A percentile compares a stretch with the other conserved stretches of the same genome.
Conservation (phyloP, 1,139 yeast genomes). For the Debaryomyces fabryi region DNA sequence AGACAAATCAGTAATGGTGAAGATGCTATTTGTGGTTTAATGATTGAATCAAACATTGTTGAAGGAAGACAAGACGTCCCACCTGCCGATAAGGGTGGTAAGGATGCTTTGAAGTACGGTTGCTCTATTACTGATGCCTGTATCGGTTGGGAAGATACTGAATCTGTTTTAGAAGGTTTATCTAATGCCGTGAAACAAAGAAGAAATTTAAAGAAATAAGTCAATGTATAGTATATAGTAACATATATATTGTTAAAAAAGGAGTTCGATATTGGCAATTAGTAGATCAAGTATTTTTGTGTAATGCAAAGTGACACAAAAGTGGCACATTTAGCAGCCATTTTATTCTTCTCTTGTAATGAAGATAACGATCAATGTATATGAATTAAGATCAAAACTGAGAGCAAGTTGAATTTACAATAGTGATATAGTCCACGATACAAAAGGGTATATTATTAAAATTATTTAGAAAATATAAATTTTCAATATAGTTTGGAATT, state of each 20-base stretch:
- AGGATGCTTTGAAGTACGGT: constrained; percentile 77
- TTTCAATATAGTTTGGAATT: not conserved
- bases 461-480: not conserved
- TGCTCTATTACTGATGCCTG: constrained; percentile 97
- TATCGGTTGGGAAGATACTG: constrained; percentile 87
- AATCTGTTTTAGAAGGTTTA: constrained; percentile 64
- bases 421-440: not conserved
- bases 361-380: too few relatives aligned
- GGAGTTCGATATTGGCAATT: not conserved
- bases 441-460: too few relatives aligned
- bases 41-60: constrained; percentile 90
- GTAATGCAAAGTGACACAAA: not conserved
- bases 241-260: not conserved
- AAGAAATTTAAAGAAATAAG: constrained; percentile 45
- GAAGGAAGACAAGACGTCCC: constrained; percentile 95
- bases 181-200: constrained; percentile 81
- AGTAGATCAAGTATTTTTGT: not conserved
- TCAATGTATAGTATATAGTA: not conserved
- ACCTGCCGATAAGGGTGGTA: constrained; percentile 66
- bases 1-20: constrained; percentile 81
- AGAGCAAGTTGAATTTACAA: not conserved
- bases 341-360: not conserved
- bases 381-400: too few relatives aligned
- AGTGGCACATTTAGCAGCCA: not conserved
- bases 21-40: constrained; percentile 80